Conservation (phyloP, 2,329 filamentous ascomycete species). For the Microsporum audouinii region DNA sequence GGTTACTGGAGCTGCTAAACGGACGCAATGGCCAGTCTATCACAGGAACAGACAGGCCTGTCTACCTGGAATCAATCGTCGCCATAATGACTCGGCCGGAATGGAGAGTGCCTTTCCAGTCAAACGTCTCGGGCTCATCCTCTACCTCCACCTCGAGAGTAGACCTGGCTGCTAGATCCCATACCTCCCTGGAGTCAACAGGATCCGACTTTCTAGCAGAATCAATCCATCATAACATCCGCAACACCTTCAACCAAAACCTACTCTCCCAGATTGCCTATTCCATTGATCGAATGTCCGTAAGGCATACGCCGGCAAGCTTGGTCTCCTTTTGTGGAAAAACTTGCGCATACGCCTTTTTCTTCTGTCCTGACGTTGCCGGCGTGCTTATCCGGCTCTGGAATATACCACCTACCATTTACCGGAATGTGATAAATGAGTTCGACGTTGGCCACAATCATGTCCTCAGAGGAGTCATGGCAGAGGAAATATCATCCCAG, state of each 20-base stretch:
- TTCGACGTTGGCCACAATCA: conserved; percentile 50
- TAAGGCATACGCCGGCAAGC: conserved; percentile 58
- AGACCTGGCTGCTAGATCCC: conserved; percentile 36
- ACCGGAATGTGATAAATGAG: conserved; percentile 61
- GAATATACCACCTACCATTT: conserved; percentile 55
- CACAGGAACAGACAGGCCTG: conserved; percentile 70
- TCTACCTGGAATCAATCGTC: conserved; percentile 65
- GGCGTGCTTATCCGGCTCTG: conserved; percentile 75
- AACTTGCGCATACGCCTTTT: conserved; percentile 84
- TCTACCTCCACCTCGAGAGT: conserved; percentile 29
- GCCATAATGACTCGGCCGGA: conserved; percentile 80
- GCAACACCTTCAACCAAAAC: conserved; percentile 75
- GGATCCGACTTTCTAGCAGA: conserved; percentile 58
- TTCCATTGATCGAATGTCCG: conserved; percentile 79
- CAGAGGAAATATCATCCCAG: conserved; percentile 53
- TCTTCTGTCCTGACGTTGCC: conserved; percentile 77
- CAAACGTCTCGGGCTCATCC: conserved; percentile 35
- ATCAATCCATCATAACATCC: conserved; percentile 77
- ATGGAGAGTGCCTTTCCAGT: conserved; percentile 65
- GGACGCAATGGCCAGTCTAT: conserved; percentile 64
- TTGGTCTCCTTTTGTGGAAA: conserved; percentile 80
- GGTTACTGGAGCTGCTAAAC: conserved; percentile 68
- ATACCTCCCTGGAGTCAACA: conserved; percentile 49
- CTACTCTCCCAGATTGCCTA: conserved; percentile 72
- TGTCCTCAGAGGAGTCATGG: conserved; percentile 36